Evolutionary conservation across 768 basidiomycete species (phyloP), one percentile per base, ranked within the genome.

Genomic region (Candolleomyces efflorescens): DNA sequence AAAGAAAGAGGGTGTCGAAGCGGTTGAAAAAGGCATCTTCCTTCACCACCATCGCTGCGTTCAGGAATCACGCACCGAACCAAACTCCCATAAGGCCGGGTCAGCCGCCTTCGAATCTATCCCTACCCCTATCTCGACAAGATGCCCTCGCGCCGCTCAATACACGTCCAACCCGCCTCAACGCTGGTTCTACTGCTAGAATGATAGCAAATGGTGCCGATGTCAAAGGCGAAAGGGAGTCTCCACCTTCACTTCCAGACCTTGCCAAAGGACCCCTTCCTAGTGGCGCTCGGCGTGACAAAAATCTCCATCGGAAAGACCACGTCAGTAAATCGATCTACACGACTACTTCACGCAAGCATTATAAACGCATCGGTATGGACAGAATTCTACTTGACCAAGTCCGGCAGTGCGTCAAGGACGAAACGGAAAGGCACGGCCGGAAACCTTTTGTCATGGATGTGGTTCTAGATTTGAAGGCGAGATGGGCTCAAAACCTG

Each of bases 381-480:
- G 51, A 36, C 49, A 53, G 44, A 47, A 54, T 61, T 15, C 47
- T 72, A 41, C 63, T 76, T 12, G 60, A 63, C 18, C 64, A 70
- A 55, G 69, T 68, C 55, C 66, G 66, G 47, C 67, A 71, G 41
- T 61, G 60, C 23, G 67, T 66, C 59, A 66, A 56, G 47, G 53
- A 61, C 24, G 69, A 71, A 63, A 64, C 67, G 52, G 68, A 65
- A 62, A 43, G 23, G 12, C 63, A 64, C 60, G 68, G 73, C 53
- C 69, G 65, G 32, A 71, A 61, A 48, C 71, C 67, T 61, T 78
- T 67, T 39, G 68, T 78, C 60, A 82, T 80, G 79, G 80, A 80
- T 63, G 64, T 79, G 56, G 67, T 81, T 59, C 70, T 83, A 56
- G 78, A 78, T 61, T 67, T 75, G 41, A 68, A 68, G 62, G 69